A percentile compares a stretch with the other conserved stretches of the same genome.
phyloP scores from a whole-genome alignment of 2,329 filamentous ascomycete species.

The Trichoderma koningiopsis region DNA sequence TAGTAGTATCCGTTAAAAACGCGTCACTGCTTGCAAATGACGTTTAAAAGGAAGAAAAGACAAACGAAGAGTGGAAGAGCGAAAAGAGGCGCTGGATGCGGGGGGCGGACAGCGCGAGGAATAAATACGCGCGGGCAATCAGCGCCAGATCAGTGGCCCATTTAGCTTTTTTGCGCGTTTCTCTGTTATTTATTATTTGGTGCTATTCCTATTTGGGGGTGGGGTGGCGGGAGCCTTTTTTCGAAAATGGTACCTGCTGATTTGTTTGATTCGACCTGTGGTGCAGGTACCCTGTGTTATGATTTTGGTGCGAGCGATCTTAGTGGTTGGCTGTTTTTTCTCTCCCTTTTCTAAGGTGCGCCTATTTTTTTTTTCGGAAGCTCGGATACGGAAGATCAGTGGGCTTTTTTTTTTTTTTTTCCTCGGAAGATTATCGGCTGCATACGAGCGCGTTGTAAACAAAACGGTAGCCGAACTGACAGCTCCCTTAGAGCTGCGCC shows the following conservation, averaged over 20 bases:
- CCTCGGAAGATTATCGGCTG: slow-evolving; percentile 1
- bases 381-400: background rate
- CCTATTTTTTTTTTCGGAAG: slow-evolving; percentile 20
- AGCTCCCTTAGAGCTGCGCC: background rate
- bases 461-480: background rate
- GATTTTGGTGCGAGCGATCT: background rate
- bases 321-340: background rate
- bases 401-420: background rate
- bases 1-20: slow-evolving; percentile 23
- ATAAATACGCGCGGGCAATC: slow-evolving; percentile 46
- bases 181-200: background rate
- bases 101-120: slow-evolving; percentile 33
- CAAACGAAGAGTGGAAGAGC: slow-evolving; percentile 27
- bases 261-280: slow-evolving; percentile 10
- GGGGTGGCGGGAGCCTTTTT: slow-evolving; percentile 22
- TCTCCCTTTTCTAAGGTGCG: background rate
- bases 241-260: slow-evolving; percentile 20
- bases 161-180: slow-evolving; percentile 5
- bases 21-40: slow-evolving; percentile 6
- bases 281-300: slow-evolving; percentile 17
- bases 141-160: slow-evolving; percentile 32
- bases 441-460: background rate
- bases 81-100: slow-evolving; percentile 33
- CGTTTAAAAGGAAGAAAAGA: background rate
- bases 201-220: slow-evolving; percentile 26